Evolutionary conservation across 176 grass and related monocot species (phyloP).

Genomic region (Lolium multiflorum): DNA sequence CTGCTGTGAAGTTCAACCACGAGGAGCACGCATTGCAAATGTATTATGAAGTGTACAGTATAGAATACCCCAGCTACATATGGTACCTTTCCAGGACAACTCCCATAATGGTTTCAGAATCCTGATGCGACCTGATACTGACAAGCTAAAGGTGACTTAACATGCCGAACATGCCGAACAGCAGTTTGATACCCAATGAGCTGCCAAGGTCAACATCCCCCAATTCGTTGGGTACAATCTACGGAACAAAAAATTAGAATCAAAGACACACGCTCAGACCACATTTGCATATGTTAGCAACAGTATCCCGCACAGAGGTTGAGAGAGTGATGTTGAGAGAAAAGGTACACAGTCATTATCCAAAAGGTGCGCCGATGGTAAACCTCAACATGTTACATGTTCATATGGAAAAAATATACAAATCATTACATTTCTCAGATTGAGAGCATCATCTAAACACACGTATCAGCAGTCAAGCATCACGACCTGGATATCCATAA

Average conservation of each 20-base stretch:
- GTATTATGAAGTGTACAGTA: background rate
- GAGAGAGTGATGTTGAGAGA: background rate
- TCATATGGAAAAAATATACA: constrained; percentile 37
- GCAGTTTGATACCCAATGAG: background rate
- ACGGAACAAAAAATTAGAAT: background rate
- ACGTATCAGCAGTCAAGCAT: constrained; percentile 34
- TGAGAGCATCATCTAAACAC: constrained; percentile 37
- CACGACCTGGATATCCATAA: background rate
- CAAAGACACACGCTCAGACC: background rate
- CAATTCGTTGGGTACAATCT: background rate
- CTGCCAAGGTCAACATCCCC: background rate
- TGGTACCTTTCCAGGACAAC: background rate
- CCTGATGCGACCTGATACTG: background rate
- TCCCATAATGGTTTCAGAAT: no score
- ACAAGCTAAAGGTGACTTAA: background rate
- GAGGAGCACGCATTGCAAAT: background rate
- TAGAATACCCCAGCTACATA: background rate
- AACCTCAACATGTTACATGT: constrained; percentile 26
- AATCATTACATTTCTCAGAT: constrained; percentile 26
- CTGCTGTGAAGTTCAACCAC: background rate
- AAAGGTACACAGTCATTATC: background rate
- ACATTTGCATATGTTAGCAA: background rate
- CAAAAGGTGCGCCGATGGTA: constrained; percentile 20
- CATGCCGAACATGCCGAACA: background rate
- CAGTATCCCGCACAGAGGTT: background rate